Evolutionary conservation across 805 yeast genomes (phyloP).

Genomic region (Ogataea ramenticola): DNA sequence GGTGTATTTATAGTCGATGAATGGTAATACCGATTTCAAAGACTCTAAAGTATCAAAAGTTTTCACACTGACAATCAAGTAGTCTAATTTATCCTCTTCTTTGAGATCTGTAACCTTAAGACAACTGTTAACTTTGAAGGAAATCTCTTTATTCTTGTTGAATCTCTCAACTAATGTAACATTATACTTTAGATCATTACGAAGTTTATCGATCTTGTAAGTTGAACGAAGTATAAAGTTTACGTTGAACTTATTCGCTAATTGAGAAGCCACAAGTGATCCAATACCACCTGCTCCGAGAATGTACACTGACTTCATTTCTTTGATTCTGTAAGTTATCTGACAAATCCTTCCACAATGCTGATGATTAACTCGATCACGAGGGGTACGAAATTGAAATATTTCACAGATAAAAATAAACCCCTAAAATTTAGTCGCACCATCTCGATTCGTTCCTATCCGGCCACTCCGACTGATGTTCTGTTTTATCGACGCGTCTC

Average conservation of each 20-base stretch:
- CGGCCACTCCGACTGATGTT: too few species aligned
- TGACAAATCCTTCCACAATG: too few species aligned
- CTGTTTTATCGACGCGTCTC: too few species aligned
- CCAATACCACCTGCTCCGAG: slow-evolving; percentile 32
- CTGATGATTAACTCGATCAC: too few species aligned
- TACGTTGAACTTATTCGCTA: slow-evolving; percentile 14
- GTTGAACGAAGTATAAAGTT: slow-evolving; percentile 21
- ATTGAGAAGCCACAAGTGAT: slow-evolving; percentile 19
- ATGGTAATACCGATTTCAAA: slow-evolving; percentile 42
- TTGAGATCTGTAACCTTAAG: neutral
- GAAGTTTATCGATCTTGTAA: slow-evolving; percentile 14
- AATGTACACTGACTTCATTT: slow-evolving; percentile 14
- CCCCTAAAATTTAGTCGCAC: too few species aligned
- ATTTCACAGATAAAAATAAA: too few species aligned
- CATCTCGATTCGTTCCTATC: too few species aligned
- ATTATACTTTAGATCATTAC: slow-evolving; percentile 1
- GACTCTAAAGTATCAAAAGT: slow-evolving; percentile 68
- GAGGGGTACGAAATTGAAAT: too few species aligned
- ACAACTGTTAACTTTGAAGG: slow-evolving; percentile 3
- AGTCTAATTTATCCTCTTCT: slow-evolving; percentile 1
- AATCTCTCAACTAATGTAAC: neutral
- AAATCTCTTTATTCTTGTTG: slow-evolving; percentile 11
- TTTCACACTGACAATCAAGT: slow-evolving; percentile 68
- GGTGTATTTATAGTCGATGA: slow-evolving; percentile 37
- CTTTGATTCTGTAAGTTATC: too few species aligned